Evolutionary conservation across 2,329 filamentous ascomycete species (phyloP).

Genomic region (Nigrospora sphaerica): DNA sequence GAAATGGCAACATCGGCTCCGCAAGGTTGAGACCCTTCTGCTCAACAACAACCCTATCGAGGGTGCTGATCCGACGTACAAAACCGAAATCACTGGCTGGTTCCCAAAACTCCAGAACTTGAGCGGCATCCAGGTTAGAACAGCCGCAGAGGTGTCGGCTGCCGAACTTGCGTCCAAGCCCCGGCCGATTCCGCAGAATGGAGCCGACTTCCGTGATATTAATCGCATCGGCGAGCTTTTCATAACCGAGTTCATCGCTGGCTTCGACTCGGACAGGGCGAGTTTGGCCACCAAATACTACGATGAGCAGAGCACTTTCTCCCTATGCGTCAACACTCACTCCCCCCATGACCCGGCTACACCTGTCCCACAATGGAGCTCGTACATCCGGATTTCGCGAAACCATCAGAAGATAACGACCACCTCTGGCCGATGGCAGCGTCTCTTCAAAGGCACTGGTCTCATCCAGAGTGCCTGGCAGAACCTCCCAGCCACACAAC

Average conservation of each 20-base stretch:
- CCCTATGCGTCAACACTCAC: slow-evolving; percentile 61
- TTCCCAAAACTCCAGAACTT: slow-evolving; percentile 75
- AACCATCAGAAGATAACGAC: slow-evolving; percentile 68
- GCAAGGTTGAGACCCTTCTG: slow-evolving; percentile 71
- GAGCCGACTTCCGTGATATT: slow-evolving; percentile 68
- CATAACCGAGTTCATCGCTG: slow-evolving; percentile 63
- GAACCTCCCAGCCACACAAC: slow-evolving; percentile 62
- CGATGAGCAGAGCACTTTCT: slow-evolving; percentile 69
- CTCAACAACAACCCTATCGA: slow-evolving; percentile 72
- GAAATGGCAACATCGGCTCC: slow-evolving; percentile 74
- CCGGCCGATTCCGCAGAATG: slow-evolving; percentile 53
- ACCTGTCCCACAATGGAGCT: slow-evolving; percentile 52
- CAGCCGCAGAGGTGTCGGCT: slow-evolving; percentile 60
- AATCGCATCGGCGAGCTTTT: slow-evolving; percentile 70
- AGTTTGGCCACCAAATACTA: slow-evolving; percentile 62
- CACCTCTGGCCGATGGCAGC: slow-evolving; percentile 51
- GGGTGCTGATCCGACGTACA: slow-evolving; percentile 49
- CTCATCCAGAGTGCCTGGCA: slow-evolving; percentile 64
- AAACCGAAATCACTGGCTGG: slow-evolving; percentile 67
- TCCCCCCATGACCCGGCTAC: slow-evolving; percentile 40
- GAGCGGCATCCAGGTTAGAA: slow-evolving; percentile 68
- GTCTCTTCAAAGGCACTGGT: slow-evolving; percentile 57
- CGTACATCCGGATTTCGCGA: slow-evolving; percentile 70
- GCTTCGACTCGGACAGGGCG: slow-evolving; percentile 66
- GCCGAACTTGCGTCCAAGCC: slow-evolving; percentile 41